These are phyloP conservation scores for Chlorella variabilis DNA, from an alignment of 163 green algal genomes.

Conservation along the genomic window DNA sequence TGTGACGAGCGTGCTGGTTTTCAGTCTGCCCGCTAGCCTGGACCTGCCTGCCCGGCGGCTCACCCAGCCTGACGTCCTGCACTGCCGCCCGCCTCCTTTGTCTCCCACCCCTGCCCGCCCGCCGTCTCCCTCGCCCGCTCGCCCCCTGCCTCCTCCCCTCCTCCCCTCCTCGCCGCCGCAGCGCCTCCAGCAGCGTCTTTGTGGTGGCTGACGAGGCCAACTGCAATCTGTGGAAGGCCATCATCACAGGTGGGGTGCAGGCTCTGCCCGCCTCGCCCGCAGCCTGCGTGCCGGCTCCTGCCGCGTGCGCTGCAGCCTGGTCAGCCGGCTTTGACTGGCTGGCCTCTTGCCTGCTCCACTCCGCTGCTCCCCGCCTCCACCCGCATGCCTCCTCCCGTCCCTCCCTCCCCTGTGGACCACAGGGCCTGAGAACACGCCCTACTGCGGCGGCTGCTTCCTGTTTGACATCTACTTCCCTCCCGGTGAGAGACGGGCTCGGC, in stretches of 20 bases:
- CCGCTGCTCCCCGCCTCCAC: not conserved
- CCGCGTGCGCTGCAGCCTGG: no score
- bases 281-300: not conserved
- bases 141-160: not conserved
- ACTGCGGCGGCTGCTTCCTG: slow-evolving; percentile 81
- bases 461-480: slow-evolving; percentile 90
- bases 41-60: no score
- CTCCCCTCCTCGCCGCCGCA: not conserved
- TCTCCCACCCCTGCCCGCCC: not conserved
- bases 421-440: slow-evolving; percentile 53
- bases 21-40: not conserved
- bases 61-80: not conserved
- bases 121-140: not conserved
- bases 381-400: not conserved
- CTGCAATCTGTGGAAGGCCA: slow-evolving; percentile 45
- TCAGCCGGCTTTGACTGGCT: not conserved
- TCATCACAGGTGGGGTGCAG: slow-evolving; percentile 30
- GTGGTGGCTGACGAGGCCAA: slow-evolving; percentile 41
- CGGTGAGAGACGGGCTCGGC: no score
- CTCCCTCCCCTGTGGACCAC: not conserved
- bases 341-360: not conserved
- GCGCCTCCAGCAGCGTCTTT: slow-evolving; percentile 34
- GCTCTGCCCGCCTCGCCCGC: not conserved
- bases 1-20: not conserved
- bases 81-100: not conserved